phyloP scores from a whole-genome alignment of 306 rosid species.

The Mucuna pruriens region DNA sequence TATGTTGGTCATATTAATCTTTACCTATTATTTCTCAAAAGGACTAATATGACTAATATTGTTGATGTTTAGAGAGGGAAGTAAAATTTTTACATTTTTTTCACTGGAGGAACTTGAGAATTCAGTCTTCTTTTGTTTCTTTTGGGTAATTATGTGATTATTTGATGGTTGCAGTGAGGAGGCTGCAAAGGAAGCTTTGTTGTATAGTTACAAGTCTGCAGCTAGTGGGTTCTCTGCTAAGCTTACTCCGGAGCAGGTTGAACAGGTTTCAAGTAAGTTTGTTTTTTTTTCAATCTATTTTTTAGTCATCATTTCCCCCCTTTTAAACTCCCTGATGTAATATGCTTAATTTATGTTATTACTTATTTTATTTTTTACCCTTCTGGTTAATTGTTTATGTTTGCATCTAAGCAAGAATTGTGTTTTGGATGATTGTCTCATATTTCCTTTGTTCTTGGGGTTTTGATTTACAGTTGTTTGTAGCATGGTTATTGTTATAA shows the following conservation, averaged over 20 bases:
- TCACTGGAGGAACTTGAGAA: not conserved
- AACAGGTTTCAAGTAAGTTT: conserved; percentile 56
- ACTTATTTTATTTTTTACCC: not conserved
- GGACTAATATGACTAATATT: not conserved
- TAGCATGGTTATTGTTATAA: not conserved
- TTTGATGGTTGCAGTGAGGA: conserved; percentile 60
- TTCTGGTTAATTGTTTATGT: not conserved
- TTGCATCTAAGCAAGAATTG: not conserved
- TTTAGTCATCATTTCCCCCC: not conserved
- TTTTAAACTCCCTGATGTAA: not conserved
- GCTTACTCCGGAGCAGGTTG: conserved; percentile 63
- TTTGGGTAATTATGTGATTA: conserved; percentile 4
- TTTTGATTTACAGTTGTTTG: not conserved
- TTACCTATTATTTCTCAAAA: not conserved
- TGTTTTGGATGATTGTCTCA: not conserved
- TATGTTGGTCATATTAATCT: not conserved
- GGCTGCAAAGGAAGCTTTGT: conserved; percentile 89
- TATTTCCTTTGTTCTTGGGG: not conserved
- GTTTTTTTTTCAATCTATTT: not conserved
- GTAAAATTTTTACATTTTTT: not conserved
- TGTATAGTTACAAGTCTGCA: conserved; percentile 87
- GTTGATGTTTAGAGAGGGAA: not conserved
- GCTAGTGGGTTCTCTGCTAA: conserved; percentile 95
- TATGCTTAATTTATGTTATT: not conserved
- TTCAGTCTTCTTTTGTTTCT: not conserved